Percentiles rank a stretch among this genome's conserved stretches.
These are phyloP conservation scores for Dendrostoma leiphaemia DNA, from an alignment of 2,329 filamentous ascomycete species.

Conservation along the genomic window DNA sequence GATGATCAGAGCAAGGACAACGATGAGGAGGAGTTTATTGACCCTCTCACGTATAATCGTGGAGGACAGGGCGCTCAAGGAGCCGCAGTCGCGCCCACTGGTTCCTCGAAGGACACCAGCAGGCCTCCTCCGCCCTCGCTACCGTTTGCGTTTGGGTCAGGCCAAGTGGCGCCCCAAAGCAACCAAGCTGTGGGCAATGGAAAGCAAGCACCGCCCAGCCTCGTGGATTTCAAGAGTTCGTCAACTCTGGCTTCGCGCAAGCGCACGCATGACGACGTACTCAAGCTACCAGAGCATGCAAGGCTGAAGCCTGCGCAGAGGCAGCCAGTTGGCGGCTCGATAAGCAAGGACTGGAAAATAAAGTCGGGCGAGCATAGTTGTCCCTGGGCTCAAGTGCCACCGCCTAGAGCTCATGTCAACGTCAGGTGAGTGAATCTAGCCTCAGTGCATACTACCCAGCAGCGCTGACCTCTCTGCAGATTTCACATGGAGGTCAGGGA, in stretches of 20 bases:
- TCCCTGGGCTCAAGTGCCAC: conserved; percentile 64
- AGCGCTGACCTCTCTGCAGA: conserved; percentile 39
- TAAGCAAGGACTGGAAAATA: conserved; percentile 53
- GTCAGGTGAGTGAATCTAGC: conserved; percentile 7
- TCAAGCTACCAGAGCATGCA: conserved; percentile 56
- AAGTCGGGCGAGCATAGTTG: conserved; percentile 39
- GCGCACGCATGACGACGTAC: conserved; percentile 68
- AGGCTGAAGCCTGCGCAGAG: conserved; percentile 50
- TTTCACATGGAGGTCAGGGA: conserved; percentile 88
- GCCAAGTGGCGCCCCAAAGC: conserved; percentile 2
- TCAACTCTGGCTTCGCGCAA: conserved; percentile 65
- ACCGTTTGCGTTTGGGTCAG: background rate
- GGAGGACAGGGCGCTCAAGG: background rate
- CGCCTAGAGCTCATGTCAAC: conserved; percentile 44
- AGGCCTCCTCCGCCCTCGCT: background rate
- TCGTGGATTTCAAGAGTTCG: conserved; percentile 32
- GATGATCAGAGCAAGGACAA: conserved; percentile 36
- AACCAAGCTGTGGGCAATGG: background rate
- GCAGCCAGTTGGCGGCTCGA: conserved; percentile 46
- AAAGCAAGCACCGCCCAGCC: background rate
- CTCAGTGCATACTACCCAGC: background rate
- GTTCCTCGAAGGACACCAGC: background rate
- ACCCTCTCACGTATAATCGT: conserved; percentile 16
- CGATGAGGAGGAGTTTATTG: conserved; percentile 17
- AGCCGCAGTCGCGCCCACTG: conserved; percentile 8